Evolutionary conservation across 2,329 filamentous ascomycete species (phyloP), one percentile per base, ranked within the genome.

Genomic region (Diaporthe citriasiana): DNA sequence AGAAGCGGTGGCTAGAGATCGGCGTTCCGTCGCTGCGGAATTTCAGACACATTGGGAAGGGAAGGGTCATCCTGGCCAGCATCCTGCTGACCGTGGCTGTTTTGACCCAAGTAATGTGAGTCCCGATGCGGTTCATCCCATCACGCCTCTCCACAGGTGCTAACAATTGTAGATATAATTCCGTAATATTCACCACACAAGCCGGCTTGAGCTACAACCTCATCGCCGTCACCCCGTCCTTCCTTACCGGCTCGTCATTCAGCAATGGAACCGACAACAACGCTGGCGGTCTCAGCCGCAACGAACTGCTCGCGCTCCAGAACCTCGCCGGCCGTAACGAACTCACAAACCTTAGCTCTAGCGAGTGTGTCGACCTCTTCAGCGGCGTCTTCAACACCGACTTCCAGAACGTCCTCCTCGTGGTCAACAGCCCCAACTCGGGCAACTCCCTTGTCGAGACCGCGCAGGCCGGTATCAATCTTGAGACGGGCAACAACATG

Each of bases 21-120:
- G 88, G 88, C 9, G 82, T 89, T 25, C 86, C 88, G 9, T 89
- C 88, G 15, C 68, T 89, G 38, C 84, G 87, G 65, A 90, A 90
- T 76, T 79, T 89, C 3, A 71, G 76, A 17, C 79, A 84, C 70
- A 85, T 89, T 70, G 84, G 85, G 22, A 79, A 78, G n/a, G 80
- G 82, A 19, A 81, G 87, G 72, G 81, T 82, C 30, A 56, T 82
- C 19, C 72, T 89, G 71, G 84, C 84, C 50, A 77, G 80, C 47
- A 75, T 84, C 51, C 77, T 87, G 45, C 78, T 89, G 59, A 66
- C 84, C 35, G 78, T 83, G 73, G 87, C 87, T 63, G 80, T 88
- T 30, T 76, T 81, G 40, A 84, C 84, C 22, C 87, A 88, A 81
- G 82, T 89, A 84, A 86, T 89, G 87, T 89, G 78, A 80, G 86